Conservation (phyloP, 192 early-diverging fungal genomes). For the Coemansia guatemalensis region DNA sequence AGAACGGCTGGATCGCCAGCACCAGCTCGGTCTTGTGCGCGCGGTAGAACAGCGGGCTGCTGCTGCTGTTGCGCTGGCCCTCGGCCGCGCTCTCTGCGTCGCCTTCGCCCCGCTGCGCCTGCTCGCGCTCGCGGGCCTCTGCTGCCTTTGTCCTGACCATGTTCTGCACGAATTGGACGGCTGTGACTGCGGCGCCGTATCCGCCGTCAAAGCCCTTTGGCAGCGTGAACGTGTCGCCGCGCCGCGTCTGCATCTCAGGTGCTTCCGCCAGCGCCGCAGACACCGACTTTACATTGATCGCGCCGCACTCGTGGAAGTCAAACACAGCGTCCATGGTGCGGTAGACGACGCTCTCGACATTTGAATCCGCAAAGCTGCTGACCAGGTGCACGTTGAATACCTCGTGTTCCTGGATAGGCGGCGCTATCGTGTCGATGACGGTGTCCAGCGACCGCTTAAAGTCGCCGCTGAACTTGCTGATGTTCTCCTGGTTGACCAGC, state of each 20-base stretch:
- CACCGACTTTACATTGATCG: slow-evolving; percentile 42
- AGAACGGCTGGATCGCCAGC: slow-evolving; percentile 51
- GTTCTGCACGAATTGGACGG: slow-evolving; percentile 48
- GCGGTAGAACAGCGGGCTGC: slow-evolving; percentile 47
- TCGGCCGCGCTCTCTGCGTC: neutral
- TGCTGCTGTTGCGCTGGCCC: slow-evolving; percentile 1
- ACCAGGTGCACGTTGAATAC: slow-evolving; percentile 47
- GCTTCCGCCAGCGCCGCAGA: slow-evolving; percentile 29
- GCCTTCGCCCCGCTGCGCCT: neutral
- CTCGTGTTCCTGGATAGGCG: slow-evolving; percentile 52
- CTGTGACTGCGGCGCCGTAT: slow-evolving; percentile 48
- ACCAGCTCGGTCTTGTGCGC: slow-evolving; percentile 48
- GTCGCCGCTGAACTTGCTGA: slow-evolving; percentile 40
- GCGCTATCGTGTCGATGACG: slow-evolving; percentile 54
- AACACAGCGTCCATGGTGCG: slow-evolving; percentile 52
- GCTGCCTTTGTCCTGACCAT: slow-evolving; percentile 13
- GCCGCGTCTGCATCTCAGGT: slow-evolving; percentile 47
- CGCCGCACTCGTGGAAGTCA: slow-evolving; percentile 47
- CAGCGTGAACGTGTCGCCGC: slow-evolving; percentile 53
- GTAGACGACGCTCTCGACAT: slow-evolving; percentile 44
- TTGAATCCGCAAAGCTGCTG: slow-evolving; percentile 29
- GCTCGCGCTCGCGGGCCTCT: neutral
- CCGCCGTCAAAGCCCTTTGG: slow-evolving; percentile 55
- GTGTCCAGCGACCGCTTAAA: slow-evolving; percentile 46
- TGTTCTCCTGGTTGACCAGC: slow-evolving; percentile 40